Conservation (phyloP, 352 stramenopile genomes). For the Thalassiosira allenii region DNA sequence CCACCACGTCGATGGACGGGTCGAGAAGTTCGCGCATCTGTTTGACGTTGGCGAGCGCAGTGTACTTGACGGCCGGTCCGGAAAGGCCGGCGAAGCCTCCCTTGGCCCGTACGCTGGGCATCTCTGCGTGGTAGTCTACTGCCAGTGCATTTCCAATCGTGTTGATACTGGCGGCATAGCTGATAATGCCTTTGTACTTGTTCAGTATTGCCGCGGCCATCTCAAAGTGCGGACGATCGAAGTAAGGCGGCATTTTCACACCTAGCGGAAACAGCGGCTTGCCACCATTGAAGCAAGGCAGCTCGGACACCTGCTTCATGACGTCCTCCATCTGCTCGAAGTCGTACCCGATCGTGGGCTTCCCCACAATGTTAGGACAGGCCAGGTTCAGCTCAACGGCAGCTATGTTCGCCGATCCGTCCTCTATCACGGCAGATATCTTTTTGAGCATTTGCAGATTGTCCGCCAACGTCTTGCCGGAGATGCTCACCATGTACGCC, state of each 20-base stretch:
- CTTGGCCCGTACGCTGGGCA: slow-evolving; percentile 76
- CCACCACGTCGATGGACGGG: slow-evolving; percentile 84
- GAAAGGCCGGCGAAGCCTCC: slow-evolving; percentile 84
- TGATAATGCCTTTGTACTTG: slow-evolving; percentile 74
- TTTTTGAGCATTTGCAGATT: slow-evolving; percentile 86
- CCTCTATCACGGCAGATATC: slow-evolving; percentile 50
- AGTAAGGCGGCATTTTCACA: slow-evolving; percentile 87
- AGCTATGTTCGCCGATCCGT: slow-evolving; percentile 51
- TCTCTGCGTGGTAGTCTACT: slow-evolving; percentile 75
- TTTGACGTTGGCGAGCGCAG: slow-evolving; percentile 85
- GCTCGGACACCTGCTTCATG: slow-evolving; percentile 60
- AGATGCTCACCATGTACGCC: slow-evolving; percentile 87
- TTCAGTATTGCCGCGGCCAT: slow-evolving; percentile 83
- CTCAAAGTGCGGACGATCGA: slow-evolving; percentile 86
- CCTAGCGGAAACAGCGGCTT: slow-evolving; percentile 66
- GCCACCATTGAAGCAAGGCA: slow-evolving; percentile 40
- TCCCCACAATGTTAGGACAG: slow-evolving; percentile 88
- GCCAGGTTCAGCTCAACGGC: slow-evolving; percentile 87
- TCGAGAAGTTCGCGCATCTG: slow-evolving; percentile 83
- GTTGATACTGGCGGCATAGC: slow-evolving; percentile 86
- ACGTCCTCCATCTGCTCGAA: slow-evolving; percentile 86
- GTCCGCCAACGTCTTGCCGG: slow-evolving; percentile 81
- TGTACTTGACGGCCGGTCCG: slow-evolving; percentile 86
- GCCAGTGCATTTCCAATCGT: slow-evolving; percentile 86
- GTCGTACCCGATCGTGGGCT: slow-evolving; percentile 88